Evolutionary conservation across 2,329 filamentous ascomycete species (phyloP), one percentile per base, ranked within the genome.

Genomic region (Diaporthe citrichinensis): DNA sequence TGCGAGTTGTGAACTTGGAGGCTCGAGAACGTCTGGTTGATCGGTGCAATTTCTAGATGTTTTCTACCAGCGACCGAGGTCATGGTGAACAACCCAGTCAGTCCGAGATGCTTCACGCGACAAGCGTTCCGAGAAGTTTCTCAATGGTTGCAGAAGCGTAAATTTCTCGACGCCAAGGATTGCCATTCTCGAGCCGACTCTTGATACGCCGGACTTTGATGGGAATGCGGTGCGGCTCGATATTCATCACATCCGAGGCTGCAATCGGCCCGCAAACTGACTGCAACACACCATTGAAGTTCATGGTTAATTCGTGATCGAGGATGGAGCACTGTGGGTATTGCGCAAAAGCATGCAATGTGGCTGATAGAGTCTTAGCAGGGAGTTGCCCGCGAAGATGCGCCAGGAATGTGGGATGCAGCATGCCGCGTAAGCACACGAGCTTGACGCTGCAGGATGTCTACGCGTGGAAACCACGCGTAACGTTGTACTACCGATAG

Each of bases 341-440:
- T 41, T 0, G 8, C 23, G 4, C 10, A 15, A 39, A 25, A 10
- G 0, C 34, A 3, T 25, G 8, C 5, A 61, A 17, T 4, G 3
- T 36, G 23, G 23, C 17, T 10, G 58, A 61, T 61, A 2, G 34
- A 7, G 23, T 12, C 58, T 17, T 15, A 28, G 58, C 58, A 61
- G 34, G 58, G 58, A 25, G 23, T 41, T 15, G n/a, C 10, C 12
- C 58, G 15, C 58, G n/a, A 61, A 61, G 57, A 36, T 20, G 28
- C 55, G 15, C 55, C 55, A 20, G 57, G 58, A 61, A 61, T 61
- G 34, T n/a, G n/a, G 58, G 58, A 17, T 41, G 23, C 23, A 61
- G 23, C 2, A n/a, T 41, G 58, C 58, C 58, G 36, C 58, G 58
- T 61, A 44, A 61, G 58, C 34, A 7, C 58, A 41, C 23, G 36